These are phyloP conservation scores for Daldinia eschscholtzii DNA, from an alignment of 2,329 filamentous ascomycete genomes.

Conservation along the genomic window DNA sequence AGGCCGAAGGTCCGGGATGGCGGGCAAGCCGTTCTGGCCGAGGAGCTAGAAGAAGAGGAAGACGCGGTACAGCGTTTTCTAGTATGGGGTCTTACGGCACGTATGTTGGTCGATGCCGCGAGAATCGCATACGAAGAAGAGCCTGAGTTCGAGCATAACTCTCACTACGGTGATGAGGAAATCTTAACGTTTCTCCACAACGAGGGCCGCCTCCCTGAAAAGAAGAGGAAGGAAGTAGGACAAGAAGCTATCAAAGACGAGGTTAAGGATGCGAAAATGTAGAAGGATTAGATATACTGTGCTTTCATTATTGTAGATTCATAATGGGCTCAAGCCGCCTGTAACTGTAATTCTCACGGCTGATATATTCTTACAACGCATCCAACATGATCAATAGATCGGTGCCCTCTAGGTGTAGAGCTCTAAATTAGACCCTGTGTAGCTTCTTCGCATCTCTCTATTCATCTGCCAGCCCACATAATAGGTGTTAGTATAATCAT, in stretches of 20 bases:
- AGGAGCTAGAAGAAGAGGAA: constrained; percentile 55
- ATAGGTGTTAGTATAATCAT: background rate
- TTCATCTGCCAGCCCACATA: background rate
- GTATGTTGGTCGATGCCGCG: constrained; percentile 89
- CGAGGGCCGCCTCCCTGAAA: constrained; percentile 61
- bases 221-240: constrained; percentile 56
- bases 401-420: constrained; percentile 1
- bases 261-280: constrained; percentile 59
- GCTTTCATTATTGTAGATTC: constrained; percentile 35
- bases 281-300: constrained; percentile 31
- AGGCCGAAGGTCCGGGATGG: constrained; percentile 61
- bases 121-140: constrained; percentile 84
- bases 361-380: background rate
- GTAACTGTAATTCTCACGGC: constrained; percentile 23
- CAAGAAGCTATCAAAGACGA: constrained; percentile 53
- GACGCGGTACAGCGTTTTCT: constrained; percentile 72
- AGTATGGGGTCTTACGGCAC: constrained; percentile 95
- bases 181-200: constrained; percentile 62
- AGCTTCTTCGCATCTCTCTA: background rate
- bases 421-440: constrained; percentile 7
- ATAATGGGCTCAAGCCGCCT: constrained; percentile 40
- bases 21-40: constrained; percentile 46
- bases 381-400: constrained; percentile 11
- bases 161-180: constrained; percentile 64
- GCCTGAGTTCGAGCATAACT: constrained; percentile 83